phyloP scores from a whole-genome alignment of 2,329 filamentous ascomycete species.

The Calonectria crousiana region DNA sequence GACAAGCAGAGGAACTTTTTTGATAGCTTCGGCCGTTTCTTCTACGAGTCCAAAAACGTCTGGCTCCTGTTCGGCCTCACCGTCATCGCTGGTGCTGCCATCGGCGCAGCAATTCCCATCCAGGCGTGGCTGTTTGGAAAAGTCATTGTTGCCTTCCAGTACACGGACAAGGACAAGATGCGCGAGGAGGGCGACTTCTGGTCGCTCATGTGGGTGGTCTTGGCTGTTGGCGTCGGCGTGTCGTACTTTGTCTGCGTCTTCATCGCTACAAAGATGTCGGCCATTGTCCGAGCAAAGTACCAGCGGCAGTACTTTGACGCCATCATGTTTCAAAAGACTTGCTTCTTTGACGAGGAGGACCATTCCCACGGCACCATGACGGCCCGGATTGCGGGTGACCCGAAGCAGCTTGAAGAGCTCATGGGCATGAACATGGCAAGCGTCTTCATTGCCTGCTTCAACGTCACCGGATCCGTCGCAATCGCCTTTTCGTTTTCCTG shows the following conservation, averaged over 20 bases:
- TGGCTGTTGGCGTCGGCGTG: conserved; percentile 65
- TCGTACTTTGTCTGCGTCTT: conserved; percentile 61
- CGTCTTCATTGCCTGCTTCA: conserved; percentile 73
- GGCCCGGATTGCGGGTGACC: conserved; percentile 66
- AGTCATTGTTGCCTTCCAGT: conserved; percentile 64
- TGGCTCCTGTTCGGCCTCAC: conserved; percentile 65
- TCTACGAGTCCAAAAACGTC: conserved; percentile 66
- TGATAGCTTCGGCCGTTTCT: conserved; percentile 66
- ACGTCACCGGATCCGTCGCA: conserved; percentile 71
- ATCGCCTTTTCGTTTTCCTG: conserved; percentile 81
- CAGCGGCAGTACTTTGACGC: conserved; percentile 71
- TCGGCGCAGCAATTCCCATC: conserved; percentile 59
- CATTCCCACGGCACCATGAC: conserved; percentile 72
- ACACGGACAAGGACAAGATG: conserved; percentile 49
- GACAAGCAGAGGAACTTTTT: conserved; percentile 58
- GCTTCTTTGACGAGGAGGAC: conserved; percentile 71
- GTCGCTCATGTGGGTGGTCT: conserved; percentile 74
- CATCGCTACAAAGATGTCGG: conserved; percentile 59
- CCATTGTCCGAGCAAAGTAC: conserved; percentile 65
- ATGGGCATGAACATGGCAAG: conserved; percentile 74
- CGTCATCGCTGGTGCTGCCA: conserved; percentile 59
- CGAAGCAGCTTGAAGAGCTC: conserved; percentile 71
- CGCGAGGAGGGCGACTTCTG: conserved; percentile 67
- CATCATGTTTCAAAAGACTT: conserved; percentile 69
- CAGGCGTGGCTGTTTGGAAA: conserved; percentile 69